Conservation (phyloP, 805 yeast species). For the Huiozyma naganishii region DNA sequence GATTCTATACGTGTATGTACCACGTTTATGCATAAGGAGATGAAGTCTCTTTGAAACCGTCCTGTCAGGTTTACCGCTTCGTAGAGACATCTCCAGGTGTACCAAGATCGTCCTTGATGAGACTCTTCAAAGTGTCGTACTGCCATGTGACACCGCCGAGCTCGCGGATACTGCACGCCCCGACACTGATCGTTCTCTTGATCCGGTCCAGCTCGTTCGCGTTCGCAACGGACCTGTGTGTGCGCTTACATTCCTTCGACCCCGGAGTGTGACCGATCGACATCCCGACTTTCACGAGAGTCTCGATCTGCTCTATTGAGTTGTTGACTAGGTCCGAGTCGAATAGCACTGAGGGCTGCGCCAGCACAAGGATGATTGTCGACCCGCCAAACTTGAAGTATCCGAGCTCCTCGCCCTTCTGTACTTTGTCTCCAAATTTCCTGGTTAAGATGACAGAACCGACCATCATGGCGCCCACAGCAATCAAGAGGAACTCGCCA, state of each 20-base stretch:
- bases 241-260: conserved; percentile 39
- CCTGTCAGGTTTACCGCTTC: neutral
- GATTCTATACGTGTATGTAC: neutral
- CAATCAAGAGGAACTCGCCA: conserved; percentile 66
- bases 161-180: conserved; percentile 12
- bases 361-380: conserved; percentile 62
- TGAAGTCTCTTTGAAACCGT: too few species aligned
- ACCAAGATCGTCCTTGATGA: conserved; percentile 4
- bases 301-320: conserved; percentile 62
- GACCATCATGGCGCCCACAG: conserved; percentile 98
- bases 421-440: conserved; percentile 43
- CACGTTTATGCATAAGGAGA: too few species aligned
- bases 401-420: conserved; percentile 77
- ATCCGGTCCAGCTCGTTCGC: conserved; percentile 20
- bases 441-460: conserved; percentile 76
- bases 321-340: conserved; percentile 68
- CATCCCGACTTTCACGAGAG: conserved; percentile 83
- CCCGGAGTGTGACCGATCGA: conserved; percentile 68
- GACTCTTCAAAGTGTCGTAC: conserved; percentile 14
- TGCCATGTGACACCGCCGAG: conserved; percentile 22
- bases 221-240: conserved; percentile 27
- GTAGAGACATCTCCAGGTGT: neutral
- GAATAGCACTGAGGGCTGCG: conserved; percentile 38
- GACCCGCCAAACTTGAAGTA: conserved; percentile 96
- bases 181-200: conserved; percentile 21